Evolutionary conservation across 2,329 filamentous ascomycete species (phyloP), one percentile per base, ranked within the genome.

Genomic region (Erysiphe pulchra): DNA sequence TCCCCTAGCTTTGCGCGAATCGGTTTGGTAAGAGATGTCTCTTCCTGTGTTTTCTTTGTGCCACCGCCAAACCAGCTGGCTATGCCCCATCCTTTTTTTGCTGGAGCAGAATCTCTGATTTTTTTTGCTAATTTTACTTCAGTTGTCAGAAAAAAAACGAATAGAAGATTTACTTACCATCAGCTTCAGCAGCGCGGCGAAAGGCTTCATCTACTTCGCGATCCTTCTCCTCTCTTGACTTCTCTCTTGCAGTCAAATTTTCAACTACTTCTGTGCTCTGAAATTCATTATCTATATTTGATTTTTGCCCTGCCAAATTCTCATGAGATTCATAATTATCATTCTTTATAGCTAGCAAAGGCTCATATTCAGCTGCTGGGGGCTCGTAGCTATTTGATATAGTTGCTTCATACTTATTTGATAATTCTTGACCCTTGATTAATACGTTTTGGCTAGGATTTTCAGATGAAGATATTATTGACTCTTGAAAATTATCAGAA

Each of bases 1-100:
- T 98, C 92, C 49, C 87, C 92, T 9, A 98, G 71, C 57, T 98
- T 98, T 50, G 92, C 90, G 54, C 74, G 76, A 59, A 94, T 82
- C n/a, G 86, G 74, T 28, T 78, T 78, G 57, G 68, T 69, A 4
- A 66, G 59, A n/a, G 62, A 59, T 24, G 61, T 33, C 14, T 48
- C 48, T 24, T 55, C 54, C 14, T 48, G 55, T 53, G 43, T 60
- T 58, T 80, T 77, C 54, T 75, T 72, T 50, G 47, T 40, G 63
- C 53, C 51, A 54, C 80, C 80, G 52, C 75, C 73, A 50, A 92
- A 92, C 85, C 86, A 94, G 44, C 83, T 77, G 31, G 74, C 71
- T 47, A 93, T 80, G 59, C 77, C 80, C 76, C 86, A 92, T 30
- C 80, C 77, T 52, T 75, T 73, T 62, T 76, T 79, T 49, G 59